Conservation (phyloP, 2,329 filamentous ascomycete species). For the Neonectria faginata region DNA sequence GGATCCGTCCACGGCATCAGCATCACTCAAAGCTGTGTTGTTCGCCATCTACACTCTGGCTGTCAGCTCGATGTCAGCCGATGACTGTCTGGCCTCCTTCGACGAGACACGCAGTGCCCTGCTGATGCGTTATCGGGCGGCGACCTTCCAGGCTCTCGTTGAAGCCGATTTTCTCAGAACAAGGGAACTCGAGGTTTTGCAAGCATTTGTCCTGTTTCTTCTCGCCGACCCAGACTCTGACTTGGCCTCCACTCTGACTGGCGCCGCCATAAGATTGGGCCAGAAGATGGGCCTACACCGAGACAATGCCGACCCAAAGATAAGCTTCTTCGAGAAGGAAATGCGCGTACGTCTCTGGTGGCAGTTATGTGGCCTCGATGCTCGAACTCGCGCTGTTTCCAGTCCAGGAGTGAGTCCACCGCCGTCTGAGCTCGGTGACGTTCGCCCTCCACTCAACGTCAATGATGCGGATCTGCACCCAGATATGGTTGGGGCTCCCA, state of each 20-base stretch:
- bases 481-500: conserved; percentile 59
- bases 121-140: conserved; percentile 41
- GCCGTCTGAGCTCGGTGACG: conserved; percentile 28
- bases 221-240: conserved; percentile 47
- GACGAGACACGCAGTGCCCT: conserved; percentile 29
- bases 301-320: conserved; percentile 18
- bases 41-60: conserved; percentile 48
- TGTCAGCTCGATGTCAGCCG: conserved; percentile 35
- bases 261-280: conserved; percentile 39
- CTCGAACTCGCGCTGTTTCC: conserved; percentile 20
- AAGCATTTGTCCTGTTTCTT: conserved; percentile 47
- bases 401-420: conserved; percentile 16
- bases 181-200: conserved; percentile 46
- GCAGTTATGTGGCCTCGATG: conserved; percentile 41
- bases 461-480: conserved; percentile 67
- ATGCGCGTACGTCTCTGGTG: conserved; percentile 48
- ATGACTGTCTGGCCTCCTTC: conserved; percentile 33
- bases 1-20: conserved; percentile 33
- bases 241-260: conserved; percentile 40
- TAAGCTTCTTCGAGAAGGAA: conserved; percentile 43
- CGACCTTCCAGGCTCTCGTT: conserved; percentile 40
- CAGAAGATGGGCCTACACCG: conserved; percentile 45
- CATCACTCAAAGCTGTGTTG: conserved; percentile 40
- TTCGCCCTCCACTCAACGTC: conserved; percentile 63
- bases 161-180: conserved; percentile 46